Conservation (phyloP, 805 yeast species). For the Pichia kluyveri region DNA sequence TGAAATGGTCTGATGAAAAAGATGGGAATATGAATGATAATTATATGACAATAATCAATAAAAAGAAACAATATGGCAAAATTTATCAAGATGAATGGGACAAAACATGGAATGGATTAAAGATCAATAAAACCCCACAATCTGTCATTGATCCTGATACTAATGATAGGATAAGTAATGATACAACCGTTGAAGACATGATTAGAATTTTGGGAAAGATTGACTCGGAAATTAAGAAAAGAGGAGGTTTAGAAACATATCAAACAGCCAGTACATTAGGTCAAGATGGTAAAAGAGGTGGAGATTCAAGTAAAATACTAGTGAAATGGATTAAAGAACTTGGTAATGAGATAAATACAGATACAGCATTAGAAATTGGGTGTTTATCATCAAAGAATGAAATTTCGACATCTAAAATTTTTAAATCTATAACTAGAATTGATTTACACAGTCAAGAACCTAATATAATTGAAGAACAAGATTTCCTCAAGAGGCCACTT, state of each 20-base stretch:
- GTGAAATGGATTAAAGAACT: slow-evolving; percentile 52
- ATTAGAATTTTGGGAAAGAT: slow-evolving; percentile 39
- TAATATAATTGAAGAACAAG: slow-evolving; percentile 55
- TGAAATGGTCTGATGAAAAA: background rate
- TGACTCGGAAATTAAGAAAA: slow-evolving; percentile 47
- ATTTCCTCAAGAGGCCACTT: slow-evolving; percentile 69
- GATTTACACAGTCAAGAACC: slow-evolving; percentile 79
- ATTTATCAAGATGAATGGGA: slow-evolving; percentile 10
- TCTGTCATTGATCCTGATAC: slow-evolving; percentile 2
- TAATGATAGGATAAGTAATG: slow-evolving; percentile 2
- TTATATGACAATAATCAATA: slow-evolving; percentile 10
- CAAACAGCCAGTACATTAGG: slow-evolving; percentile 85
- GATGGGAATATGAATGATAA: slow-evolving; percentile 6
- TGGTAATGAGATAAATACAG: background rate
- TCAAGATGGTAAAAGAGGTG: slow-evolving; percentile 70
- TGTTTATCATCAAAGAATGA: slow-evolving; percentile 60
- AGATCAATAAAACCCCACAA: slow-evolving; percentile 19
- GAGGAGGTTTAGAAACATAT: slow-evolving; percentile 74
- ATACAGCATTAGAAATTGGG: slow-evolving; percentile 74
- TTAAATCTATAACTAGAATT: slow-evolving; percentile 47
- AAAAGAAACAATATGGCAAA: background rate
- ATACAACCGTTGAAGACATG: slow-evolving; percentile 7
- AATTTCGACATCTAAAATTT: slow-evolving; percentile 51
- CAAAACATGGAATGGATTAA: slow-evolving; percentile 8
- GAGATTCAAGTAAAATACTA: slow-evolving; percentile 80